A percentile compares a stretch with the other conserved stretches of the same genome.
phyloP scores from a whole-genome alignment of 768 basidiomycete genomes.

The Tephrocybe sp. region DNA sequence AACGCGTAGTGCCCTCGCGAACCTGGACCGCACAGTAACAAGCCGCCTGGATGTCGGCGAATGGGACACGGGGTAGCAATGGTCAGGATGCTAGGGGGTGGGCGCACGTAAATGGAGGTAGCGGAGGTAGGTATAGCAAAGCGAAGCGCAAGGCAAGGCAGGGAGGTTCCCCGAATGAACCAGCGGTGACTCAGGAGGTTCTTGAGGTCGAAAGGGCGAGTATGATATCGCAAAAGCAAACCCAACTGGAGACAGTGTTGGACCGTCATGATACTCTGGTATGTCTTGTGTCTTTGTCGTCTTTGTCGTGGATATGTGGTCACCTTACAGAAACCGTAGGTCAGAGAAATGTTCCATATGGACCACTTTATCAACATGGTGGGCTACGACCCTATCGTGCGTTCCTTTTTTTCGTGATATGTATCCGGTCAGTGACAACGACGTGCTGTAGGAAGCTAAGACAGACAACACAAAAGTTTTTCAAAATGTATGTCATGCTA shows the following conservation, averaged over 20 bases:
- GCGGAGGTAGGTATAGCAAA: constrained; percentile 20
- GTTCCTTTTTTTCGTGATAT: constrained; percentile 18
- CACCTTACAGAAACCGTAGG: constrained; percentile 34
- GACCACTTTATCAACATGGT: constrained; percentile 78
- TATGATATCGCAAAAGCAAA: constrained; percentile 60
- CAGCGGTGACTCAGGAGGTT: constrained; percentile 22
- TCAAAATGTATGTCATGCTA: constrained; percentile 52
- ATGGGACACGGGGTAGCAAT: constrained; percentile 13
- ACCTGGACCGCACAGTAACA: constrained; percentile 7
- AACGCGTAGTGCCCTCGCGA: constrained; percentile 8
- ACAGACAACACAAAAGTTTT: constrained; percentile 72
- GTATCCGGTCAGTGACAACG: neutral
- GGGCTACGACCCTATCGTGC: constrained; percentile 72
- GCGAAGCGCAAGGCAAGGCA: constrained; percentile 16
- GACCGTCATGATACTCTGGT: constrained; percentile 77
- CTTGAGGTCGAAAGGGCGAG: constrained; percentile 38
- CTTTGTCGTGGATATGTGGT: constrained; percentile 3
- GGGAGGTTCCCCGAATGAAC: constrained; percentile 6
- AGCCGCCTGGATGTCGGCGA: constrained; percentile 10
- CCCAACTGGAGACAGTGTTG: constrained; percentile 55
- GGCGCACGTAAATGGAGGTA: constrained; percentile 11
- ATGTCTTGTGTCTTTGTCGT: constrained; percentile 30
- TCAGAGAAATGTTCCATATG: constrained; percentile 89
- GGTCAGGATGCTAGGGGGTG: constrained; percentile 5
- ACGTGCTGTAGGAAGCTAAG: constrained; percentile 60